Evolutionary conservation across 192 early-diverging fungal species (phyloP).

Genomic region (Backusella liffmaniae): DNA sequence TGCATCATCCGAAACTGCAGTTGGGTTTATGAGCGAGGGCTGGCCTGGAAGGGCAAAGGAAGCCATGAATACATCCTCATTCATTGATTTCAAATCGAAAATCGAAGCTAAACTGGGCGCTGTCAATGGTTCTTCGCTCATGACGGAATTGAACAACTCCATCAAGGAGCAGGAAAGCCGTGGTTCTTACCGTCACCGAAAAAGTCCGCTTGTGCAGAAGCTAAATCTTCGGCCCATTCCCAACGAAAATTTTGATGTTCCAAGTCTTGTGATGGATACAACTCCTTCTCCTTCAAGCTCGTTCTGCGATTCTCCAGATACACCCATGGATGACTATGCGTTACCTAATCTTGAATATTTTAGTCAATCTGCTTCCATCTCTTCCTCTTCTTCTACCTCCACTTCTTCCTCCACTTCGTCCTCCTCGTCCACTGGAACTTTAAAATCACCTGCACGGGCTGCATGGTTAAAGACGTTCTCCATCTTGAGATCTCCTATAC

Average conservation of each 20-base stretch:
- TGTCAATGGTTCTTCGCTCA: not conserved
- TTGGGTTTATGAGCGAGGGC: not conserved
- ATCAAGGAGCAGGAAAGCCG: not conserved
- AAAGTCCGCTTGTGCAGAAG: conserved; percentile 11
- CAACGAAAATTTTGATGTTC: not conserved
- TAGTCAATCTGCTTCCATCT: not conserved
- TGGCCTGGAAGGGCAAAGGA: conserved; percentile 11
- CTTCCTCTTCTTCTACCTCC: not conserved
- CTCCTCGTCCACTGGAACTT: not conserved
- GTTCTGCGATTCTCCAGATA: not conserved
- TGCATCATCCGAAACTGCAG: not conserved
- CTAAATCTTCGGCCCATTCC: conserved; percentile 10
- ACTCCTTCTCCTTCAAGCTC: conserved; percentile 8
- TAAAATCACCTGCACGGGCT: not conserved
- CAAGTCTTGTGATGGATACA: not conserved
- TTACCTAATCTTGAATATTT: not conserved
- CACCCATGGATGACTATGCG: conserved; percentile 3
- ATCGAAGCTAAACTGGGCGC: conserved; percentile 13
- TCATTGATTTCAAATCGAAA: conserved; percentile 15
- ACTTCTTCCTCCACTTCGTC: not conserved
- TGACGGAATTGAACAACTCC: not conserved
- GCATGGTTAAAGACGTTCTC: conserved; percentile 1
- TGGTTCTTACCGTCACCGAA: conserved; percentile 14
- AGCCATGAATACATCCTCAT: not conserved
- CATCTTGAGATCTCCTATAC: not conserved